Base-by-base conservation (phyloP, 2,329 filamentous ascomycete species). In the Simplicillium sp. region DNA sequence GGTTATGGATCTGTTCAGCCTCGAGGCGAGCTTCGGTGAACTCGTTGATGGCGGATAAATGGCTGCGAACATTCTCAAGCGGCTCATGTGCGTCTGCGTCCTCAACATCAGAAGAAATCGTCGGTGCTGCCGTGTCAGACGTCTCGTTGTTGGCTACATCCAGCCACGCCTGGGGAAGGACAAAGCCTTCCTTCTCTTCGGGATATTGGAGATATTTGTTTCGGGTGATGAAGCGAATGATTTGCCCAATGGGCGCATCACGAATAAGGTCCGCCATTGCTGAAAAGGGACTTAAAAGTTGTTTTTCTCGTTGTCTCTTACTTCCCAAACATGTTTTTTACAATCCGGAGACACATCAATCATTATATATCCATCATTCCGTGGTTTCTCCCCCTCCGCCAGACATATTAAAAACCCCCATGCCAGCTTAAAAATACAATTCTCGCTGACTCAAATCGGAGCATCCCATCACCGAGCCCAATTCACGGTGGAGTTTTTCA, bases 171-270 rank as follows among this genome's bases (percentile, higher is more conserved):
- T 57, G 54, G 3, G 75, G 77, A 4, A 73, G 59, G 43, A 68
- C 51, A 48, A 80, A 82, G 48, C 62, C 73, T 16, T 68, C 48
- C 44, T 61, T 61, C 46, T 82, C 78, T 59, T 81, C 77, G 13
- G 76, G 75, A 44, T 80, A 81, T 43, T 68, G 65, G 11, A 82
- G 61, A 34, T 72, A 52, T 34, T 58, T 65, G 51, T 76, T 77
- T 28, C 58, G 56, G 3, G 75, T 75, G 40, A 70, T 38, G 49
- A 64, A 73, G 49, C 77, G 68, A 47, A 81, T 65, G 37, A 79
- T 48, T 48, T 80, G 75, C 48, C 77, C 77, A 46, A 79, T 49
- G 20, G 76, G 67, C 44, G 76, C 67, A 42, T 80, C 77, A 53
- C 75, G 63, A 42, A 80, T 52, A 16, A 57, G 34, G 39, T 59